Evolutionary conservation across 371 early-diverging fungal species (phyloP).

Genomic region (Mortierella sp.): DNA sequence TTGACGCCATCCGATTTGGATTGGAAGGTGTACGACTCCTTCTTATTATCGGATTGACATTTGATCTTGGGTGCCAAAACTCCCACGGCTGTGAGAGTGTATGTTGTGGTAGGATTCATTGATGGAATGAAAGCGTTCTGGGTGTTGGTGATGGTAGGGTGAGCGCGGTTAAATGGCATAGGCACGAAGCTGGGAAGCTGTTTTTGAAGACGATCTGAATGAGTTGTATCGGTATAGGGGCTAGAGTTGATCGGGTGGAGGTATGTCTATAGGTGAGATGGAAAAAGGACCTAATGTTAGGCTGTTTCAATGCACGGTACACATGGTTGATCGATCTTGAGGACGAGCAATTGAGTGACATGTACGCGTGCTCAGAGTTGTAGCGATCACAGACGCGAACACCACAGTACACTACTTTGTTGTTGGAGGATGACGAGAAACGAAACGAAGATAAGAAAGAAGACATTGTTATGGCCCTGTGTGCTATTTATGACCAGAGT

Average conservation of each 20-base stretch:
- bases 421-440: slow-evolving; percentile 21
- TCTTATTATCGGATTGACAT: slow-evolving; percentile 45
- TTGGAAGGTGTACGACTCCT: slow-evolving; percentile 47
- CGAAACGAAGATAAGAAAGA: slow-evolving; percentile 18
- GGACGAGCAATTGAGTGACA: slow-evolving; percentile 1
- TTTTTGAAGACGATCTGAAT: slow-evolving; percentile 26
- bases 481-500: slow-evolving; percentile 9
- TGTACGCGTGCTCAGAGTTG: not conserved
- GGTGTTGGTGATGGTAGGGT: slow-evolving; percentile 22
- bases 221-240: slow-evolving; percentile 10
- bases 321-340: not conserved
- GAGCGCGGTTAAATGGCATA: slow-evolving; percentile 19
- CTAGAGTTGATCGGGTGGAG: slow-evolving; percentile 6
- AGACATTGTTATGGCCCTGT: slow-evolving; percentile 13
- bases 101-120: slow-evolving; percentile 33
- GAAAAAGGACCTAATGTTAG: too few species aligned
- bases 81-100: slow-evolving; percentile 36
- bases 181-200: slow-evolving; percentile 13
- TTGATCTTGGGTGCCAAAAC: slow-evolving; percentile 51
- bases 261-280: slow-evolving; percentile 11
- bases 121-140: slow-evolving; percentile 24
- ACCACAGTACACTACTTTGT: slow-evolving; percentile 25
- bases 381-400: not conserved
- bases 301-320: too few species aligned
- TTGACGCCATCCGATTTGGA: slow-evolving; percentile 35